phyloP scores from a whole-genome alignment of 2,329 filamentous ascomycete species.

The Fusarium buxicola region DNA sequence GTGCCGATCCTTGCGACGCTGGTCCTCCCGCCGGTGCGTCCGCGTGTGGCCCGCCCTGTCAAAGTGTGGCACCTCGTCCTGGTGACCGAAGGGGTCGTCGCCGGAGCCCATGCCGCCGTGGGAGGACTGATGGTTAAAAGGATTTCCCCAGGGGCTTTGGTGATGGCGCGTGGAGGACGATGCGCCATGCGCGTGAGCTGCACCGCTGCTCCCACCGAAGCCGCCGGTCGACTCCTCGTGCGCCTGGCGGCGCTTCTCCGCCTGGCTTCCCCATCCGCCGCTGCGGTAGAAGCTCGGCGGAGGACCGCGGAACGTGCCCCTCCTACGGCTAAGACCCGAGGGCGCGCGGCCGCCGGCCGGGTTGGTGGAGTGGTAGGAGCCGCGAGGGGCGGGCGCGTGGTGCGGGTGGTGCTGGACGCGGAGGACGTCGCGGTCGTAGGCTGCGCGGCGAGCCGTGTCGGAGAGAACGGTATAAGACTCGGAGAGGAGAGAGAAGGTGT shows the following conservation, averaged over 20 bases:
- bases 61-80: constrained; percentile 78
- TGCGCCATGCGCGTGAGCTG: constrained; percentile 25
- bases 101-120: constrained; percentile 69
- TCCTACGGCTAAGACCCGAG: constrained; percentile 81
- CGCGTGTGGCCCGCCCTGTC: constrained; percentile 77
- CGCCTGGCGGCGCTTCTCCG: constrained; percentile 67
- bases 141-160: constrained; percentile 42
- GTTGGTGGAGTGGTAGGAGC: constrained; percentile 68
- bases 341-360: constrained; percentile 82
- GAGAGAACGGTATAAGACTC: constrained; percentile 86
- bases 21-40: constrained; percentile 76
- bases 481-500: constrained; percentile 84
- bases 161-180: constrained; percentile 15
- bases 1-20: constrained; percentile 52
- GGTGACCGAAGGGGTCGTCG: constrained; percentile 59
- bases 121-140: constrained; percentile 28
- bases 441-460: constrained; percentile 76
- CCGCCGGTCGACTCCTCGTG: constrained; percentile 59
- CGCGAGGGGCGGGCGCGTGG: constrained; percentile 50
- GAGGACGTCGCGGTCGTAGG: constrained; percentile 81
- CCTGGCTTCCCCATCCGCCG: constrained; percentile 79
- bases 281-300: constrained; percentile 89
- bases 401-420: constrained; percentile 52
- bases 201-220: constrained; percentile 24
- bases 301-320: constrained; percentile 83